Percentiles rank a stretch among this genome's conserved stretches.
Conservation (phyloP, 257 asterid species). For the Penstemon newberryi region DNA sequence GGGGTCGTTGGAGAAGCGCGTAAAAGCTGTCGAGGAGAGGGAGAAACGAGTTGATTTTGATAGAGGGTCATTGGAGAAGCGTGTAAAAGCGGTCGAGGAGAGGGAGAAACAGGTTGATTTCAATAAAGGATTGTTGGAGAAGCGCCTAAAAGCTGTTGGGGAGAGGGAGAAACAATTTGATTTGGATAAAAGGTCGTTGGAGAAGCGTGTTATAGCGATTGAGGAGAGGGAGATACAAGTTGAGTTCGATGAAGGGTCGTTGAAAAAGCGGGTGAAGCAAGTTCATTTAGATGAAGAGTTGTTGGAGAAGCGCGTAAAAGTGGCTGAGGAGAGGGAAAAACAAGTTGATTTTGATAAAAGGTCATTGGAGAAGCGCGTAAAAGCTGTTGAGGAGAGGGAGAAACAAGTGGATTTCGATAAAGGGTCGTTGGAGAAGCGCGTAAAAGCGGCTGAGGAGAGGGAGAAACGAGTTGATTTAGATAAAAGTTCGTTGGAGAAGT, state of each 20-base stretch:
- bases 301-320: conserved; percentile 6
- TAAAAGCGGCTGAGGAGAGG: conserved; percentile 31
- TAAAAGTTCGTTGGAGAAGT: too few species aligned
- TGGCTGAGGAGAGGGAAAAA: conserved; percentile 14
- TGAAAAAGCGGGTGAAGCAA: neutral
- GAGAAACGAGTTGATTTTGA: neutral
- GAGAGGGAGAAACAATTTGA: conserved; percentile 19
- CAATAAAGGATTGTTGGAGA: conserved; percentile 1
- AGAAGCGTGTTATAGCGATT: too few species aligned
- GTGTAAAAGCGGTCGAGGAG: conserved; percentile 31
- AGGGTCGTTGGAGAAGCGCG: conserved; percentile 14
- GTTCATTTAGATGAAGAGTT: neutral
- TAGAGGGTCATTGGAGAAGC: neutral
- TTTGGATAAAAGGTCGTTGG: too few species aligned
- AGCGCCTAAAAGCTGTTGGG: conserved; percentile 27
- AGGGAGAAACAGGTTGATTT: conserved; percentile 28
- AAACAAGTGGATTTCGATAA: conserved; percentile 9
- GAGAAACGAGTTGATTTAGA: neutral
- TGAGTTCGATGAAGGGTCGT: neutral
- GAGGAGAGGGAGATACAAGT: neutral
- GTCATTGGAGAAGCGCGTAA: conserved; percentile 2
- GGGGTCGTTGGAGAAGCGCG: conserved; percentile 14
- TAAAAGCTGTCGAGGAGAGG: conserved; percentile 31
- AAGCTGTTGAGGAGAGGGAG: conserved; percentile 35
- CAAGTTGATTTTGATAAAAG: too few species aligned